phyloP scores from a whole-genome alignment of 345 rosid genomes.

The Garcia nutans region DNA sequence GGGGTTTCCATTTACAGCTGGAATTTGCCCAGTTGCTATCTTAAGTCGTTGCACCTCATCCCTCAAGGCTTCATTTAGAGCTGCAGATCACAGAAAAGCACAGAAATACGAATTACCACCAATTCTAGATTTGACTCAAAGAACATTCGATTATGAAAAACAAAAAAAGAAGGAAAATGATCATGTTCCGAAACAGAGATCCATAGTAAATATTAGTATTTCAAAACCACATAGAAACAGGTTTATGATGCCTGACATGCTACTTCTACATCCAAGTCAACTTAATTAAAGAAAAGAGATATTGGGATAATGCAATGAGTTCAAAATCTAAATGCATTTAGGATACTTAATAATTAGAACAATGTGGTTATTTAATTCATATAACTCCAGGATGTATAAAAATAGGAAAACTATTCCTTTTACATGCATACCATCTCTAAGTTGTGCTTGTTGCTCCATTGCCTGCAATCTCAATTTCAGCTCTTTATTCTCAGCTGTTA shows the following conservation, averaged over 20 bases:
- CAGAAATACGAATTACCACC: not conserved
- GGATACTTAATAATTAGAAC: not conserved
- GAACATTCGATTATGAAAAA: too few species aligned
- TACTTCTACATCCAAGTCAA: not conserved
- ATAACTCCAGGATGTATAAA: not conserved
- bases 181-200: not conserved
- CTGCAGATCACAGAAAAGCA: constrained; percentile 37
- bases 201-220: not conserved
- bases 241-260: not conserved
- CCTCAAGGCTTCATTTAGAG: constrained; percentile 71
- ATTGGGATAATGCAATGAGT: not conserved
- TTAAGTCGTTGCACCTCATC: constrained; percentile 93
- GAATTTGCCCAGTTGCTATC: constrained; percentile 67
- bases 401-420: not conserved
- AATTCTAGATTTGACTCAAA: not conserved
- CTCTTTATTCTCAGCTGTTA: constrained; percentile 66
- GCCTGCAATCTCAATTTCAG: constrained; percentile 71
- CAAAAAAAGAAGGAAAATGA: not conserved
- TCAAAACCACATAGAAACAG: not conserved
- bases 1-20: constrained; percentile 57
- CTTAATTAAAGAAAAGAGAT: not conserved
- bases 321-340: too few species aligned
- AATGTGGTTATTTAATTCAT: not conserved
- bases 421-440: constrained; percentile 55
- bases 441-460: constrained; percentile 73